Percentiles rank a stretch among this genome's conserved stretches.
Evolutionary conservation across 2,329 filamentous ascomycete genomes (phyloP).

Genomic region (Didymosphaeria variabile): DNA sequence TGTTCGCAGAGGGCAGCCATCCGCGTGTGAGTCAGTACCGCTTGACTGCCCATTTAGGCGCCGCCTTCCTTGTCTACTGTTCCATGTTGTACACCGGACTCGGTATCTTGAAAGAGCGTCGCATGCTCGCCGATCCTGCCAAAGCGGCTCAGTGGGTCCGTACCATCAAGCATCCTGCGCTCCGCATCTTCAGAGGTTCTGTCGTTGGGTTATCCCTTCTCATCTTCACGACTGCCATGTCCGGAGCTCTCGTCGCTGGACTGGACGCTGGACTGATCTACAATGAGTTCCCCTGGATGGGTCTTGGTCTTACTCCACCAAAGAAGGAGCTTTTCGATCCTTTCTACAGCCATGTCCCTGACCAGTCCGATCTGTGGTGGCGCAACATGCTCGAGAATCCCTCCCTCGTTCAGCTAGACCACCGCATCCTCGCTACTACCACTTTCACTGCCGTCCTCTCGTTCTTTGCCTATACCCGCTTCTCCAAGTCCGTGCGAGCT

Average conservation of each 20-base stretch:
- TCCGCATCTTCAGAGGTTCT: slow-evolving; percentile 77
- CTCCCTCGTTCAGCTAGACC: slow-evolving; percentile 92
- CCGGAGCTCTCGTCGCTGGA: slow-evolving; percentile 90
- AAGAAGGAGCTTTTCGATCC: slow-evolving; percentile 82
- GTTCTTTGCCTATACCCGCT: slow-evolving; percentile 82
- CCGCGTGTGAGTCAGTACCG: slow-evolving; percentile 95
- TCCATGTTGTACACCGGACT: slow-evolving; percentile 94
- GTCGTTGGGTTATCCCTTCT: slow-evolving; percentile 76
- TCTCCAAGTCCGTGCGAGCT: slow-evolving; percentile 69
- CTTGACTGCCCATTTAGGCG: slow-evolving; percentile 85
- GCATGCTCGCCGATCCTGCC: slow-evolving; percentile 73
- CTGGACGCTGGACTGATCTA: slow-evolving; percentile 97
- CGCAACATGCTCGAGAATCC: slow-evolving; percentile 98
- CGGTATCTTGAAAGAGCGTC: slow-evolving; percentile 79
- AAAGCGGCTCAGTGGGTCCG: slow-evolving; percentile 68
- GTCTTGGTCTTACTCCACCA: slow-evolving; percentile 81
- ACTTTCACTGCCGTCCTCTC: slow-evolving; percentile 84
- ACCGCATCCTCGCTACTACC: slow-evolving; percentile 88
- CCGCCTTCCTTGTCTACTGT: slow-evolving; percentile 91
- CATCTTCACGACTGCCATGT: slow-evolving; percentile 90
- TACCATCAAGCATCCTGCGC: slow-evolving; percentile 69
- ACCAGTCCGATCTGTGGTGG: slow-evolving; percentile 90
- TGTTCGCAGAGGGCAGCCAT: slow-evolving; percentile 89
- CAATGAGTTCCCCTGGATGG: slow-evolving; percentile 98
- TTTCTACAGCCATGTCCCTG: slow-evolving; percentile 82